phyloP scores from a whole-genome alignment of 306 rosid genomes.

The Ochetophila trinervis region DNA sequence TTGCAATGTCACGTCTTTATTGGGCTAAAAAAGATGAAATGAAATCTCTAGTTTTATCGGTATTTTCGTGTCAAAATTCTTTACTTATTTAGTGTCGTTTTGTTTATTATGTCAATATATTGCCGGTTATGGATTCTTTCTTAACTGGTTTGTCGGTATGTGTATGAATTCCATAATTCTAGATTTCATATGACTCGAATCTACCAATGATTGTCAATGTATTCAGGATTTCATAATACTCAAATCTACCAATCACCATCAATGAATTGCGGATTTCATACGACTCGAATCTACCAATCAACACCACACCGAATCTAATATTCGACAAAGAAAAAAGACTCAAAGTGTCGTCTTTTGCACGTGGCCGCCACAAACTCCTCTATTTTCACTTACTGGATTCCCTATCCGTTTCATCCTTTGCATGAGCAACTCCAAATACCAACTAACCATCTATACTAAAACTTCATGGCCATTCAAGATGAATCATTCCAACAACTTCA shows the following conservation, averaged over 20 bases:
- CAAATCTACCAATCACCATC: not conserved
- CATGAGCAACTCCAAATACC: not conserved
- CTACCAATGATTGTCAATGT: too few relatives aligned
- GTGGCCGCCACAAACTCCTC: too few relatives aligned
- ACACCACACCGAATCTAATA: not conserved
- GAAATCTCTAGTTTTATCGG: not conserved
- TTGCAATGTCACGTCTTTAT: not conserved
- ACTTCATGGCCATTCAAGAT: not conserved
- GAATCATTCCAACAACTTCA: not conserved
- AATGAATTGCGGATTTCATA: not conserved
- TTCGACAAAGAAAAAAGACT: not conserved
- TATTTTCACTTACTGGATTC: too few relatives aligned
- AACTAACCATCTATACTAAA: not conserved
- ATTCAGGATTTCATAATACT: too few relatives aligned
- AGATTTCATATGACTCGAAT: not conserved
- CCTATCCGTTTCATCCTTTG: too few relatives aligned
- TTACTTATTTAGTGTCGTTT: not conserved
- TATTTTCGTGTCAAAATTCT: not conserved
- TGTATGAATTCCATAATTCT: too few relatives aligned
- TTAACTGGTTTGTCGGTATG: not conserved
- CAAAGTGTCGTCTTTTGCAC: too few relatives aligned
- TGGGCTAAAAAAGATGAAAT: not conserved
- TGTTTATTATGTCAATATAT: not conserved
- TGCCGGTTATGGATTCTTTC: not conserved
- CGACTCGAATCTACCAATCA: not conserved